Conservation (phyloP, 2,329 filamentous ascomycete genomes). For the Penicillium sp. region DNA sequence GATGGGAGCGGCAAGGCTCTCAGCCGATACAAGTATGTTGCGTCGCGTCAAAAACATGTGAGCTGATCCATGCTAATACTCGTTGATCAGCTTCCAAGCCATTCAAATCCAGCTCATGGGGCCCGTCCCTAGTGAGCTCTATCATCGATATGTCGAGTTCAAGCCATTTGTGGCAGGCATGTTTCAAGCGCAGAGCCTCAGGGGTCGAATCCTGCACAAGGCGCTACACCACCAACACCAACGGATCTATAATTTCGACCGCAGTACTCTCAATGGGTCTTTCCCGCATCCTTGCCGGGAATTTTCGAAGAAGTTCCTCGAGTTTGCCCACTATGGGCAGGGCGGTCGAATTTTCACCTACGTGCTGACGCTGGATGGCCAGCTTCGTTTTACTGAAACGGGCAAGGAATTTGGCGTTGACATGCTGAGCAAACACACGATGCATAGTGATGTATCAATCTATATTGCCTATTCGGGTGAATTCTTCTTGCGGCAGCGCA, state of each 20-base stretch:
- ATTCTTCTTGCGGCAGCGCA: constrained; percentile 78
- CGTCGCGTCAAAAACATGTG: background rate
- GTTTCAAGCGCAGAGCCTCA: constrained; percentile 75
- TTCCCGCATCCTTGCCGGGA: constrained; percentile 67
- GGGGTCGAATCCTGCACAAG: constrained; percentile 76
- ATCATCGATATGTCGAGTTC: constrained; percentile 93
- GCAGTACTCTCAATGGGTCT: constrained; percentile 67
- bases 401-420: constrained; percentile 95
- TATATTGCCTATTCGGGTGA: constrained; percentile 93
- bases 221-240: constrained; percentile 87
- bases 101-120: constrained; percentile 85
- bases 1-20: constrained; percentile 52
- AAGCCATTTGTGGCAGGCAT: constrained; percentile 84
- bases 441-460: constrained; percentile 89
- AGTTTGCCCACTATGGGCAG: constrained; percentile 81
- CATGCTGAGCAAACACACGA: constrained; percentile 89
- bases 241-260: constrained; percentile 85
- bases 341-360: constrained; percentile 89
- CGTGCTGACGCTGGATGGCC: constrained; percentile 79
- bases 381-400: constrained; percentile 90
- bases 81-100: constrained; percentile 71
- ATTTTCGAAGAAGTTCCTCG: constrained; percentile 76
- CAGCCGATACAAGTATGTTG: constrained; percentile 71
- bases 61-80: constrained; percentile 4
- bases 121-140: constrained; percentile 74